These are phyloP conservation scores for Cnidoscolus chayamansa DNA, from an alignment of 441 rosid species.

Conservation along the genomic window DNA sequence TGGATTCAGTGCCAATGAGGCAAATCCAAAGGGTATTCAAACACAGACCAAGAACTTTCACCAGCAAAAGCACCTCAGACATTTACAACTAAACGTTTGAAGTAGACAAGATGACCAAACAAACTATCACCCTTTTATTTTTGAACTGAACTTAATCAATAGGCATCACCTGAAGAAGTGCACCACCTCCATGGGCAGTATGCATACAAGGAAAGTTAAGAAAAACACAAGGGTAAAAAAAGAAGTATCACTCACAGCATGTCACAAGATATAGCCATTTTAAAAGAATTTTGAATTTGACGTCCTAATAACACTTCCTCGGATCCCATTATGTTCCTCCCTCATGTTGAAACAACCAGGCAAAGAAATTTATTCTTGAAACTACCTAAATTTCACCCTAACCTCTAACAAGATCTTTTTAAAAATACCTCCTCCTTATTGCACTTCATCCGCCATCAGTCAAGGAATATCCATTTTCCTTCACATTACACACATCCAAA, in stretches of 20 bases:
- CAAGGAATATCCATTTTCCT: not conserved
- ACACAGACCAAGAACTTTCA: not conserved
- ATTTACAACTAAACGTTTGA: not conserved
- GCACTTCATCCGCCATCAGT: not conserved
- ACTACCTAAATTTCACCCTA: too few relatives aligned
- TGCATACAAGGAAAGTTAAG: too few relatives aligned
- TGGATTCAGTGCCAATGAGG: not conserved
- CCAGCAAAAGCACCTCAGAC: not conserved
- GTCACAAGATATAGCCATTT: not conserved
- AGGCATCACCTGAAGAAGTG: too few relatives aligned
- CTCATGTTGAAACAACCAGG: too few relatives aligned
- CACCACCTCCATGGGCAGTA: too few relatives aligned
- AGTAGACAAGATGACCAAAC: too few relatives aligned
- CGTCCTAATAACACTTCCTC: not conserved
- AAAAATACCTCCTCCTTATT: not conserved
- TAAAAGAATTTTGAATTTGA: not conserved
- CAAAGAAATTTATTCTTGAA: too few relatives aligned
- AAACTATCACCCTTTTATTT: too few relatives aligned
- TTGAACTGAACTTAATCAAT: too few relatives aligned
- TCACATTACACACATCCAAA: not conserved
- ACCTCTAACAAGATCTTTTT: not conserved
- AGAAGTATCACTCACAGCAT: not conserved
- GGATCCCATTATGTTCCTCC: not conserved
- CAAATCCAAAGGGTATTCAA: not conserved
- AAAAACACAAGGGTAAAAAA: not conserved